Conservation (phyloP, 1,284 basidiomycete species). For the Tilletia indica region DNA sequence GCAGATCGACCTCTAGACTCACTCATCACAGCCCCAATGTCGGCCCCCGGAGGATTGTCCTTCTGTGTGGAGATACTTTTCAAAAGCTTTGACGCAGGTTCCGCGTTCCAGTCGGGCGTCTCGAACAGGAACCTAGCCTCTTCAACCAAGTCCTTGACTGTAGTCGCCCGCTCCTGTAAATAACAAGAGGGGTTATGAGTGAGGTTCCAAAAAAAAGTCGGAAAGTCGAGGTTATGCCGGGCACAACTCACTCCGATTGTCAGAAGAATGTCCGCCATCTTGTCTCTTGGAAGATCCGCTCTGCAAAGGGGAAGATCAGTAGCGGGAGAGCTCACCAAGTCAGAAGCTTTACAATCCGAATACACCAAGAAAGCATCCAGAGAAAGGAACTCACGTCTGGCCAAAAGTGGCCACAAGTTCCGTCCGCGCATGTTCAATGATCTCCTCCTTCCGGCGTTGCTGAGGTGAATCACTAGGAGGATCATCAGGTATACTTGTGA, state of each 20-base stretch:
- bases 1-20: background rate
- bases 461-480: too few relatives aligned
- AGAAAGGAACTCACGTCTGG: background rate
- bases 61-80: background rate
- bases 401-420: background rate
- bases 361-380: too few relatives aligned
- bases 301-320: background rate
- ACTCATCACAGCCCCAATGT: background rate
- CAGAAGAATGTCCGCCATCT: background rate
- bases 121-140: conserved; percentile 13
- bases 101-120: background rate
- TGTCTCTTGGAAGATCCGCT: background rate
- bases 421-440: background rate
- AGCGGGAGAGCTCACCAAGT: background rate
- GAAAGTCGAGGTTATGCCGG: background rate
- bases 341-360: too few relatives aligned
- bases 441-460: background rate
- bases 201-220: background rate
- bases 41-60: background rate
- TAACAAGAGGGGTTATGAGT: background rate
- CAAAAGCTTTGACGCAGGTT: background rate
- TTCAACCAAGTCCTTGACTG: background rate
- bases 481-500: too few relatives aligned
- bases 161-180: background rate
- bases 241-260: background rate